Evolutionary conservation across 257 asterid species (phyloP).

Genomic region (Scutellaria barbata): DNA sequence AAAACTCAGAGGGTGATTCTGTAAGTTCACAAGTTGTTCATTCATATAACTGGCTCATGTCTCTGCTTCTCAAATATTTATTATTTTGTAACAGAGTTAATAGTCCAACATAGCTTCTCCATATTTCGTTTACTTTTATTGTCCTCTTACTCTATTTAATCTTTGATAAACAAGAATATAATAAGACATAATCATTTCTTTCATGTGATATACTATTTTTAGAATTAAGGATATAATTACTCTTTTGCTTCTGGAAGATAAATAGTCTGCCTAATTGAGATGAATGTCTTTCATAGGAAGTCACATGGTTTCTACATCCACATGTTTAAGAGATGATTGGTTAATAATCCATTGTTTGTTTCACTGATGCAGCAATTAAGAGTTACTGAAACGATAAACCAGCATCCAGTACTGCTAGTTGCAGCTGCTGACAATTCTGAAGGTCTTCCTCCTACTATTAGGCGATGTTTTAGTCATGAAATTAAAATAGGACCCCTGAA

Average conservation of each 20-base stretch:
- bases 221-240: conserved; percentile 13
- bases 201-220: conserved; percentile 15
- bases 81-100: conserved; percentile 13
- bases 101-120: conserved; percentile 25
- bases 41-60: conserved; percentile 16
- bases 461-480: conserved; percentile 98
- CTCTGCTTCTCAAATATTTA: conserved; percentile 26
- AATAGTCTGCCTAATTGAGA: conserved; percentile 16
- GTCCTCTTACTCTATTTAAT: conserved; percentile 12
- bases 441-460: conserved; percentile 84
- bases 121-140: conserved; percentile 22
- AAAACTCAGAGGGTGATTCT: conserved; percentile 46
- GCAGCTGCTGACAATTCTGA: conserved; percentile 87
- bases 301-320: conserved; percentile 15
- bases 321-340: conserved; percentile 30
- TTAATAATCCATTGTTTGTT: conserved; percentile 28
- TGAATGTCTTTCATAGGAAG: conserved; percentile 16
- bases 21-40: conserved; percentile 52
- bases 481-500: conserved; percentile 71
- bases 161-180: neutral
- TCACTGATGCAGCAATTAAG: conserved; percentile 48
- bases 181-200: neutral
- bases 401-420: conserved; percentile 76
- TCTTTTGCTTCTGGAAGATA: conserved; percentile 11
- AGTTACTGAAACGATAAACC: conserved; percentile 50